A percentile compares a stretch with the other conserved stretches of the same genome.
Evolutionary conservation across 768 basidiomycete species (phyloP).

Genomic region (Amanita jacksonii): DNA sequence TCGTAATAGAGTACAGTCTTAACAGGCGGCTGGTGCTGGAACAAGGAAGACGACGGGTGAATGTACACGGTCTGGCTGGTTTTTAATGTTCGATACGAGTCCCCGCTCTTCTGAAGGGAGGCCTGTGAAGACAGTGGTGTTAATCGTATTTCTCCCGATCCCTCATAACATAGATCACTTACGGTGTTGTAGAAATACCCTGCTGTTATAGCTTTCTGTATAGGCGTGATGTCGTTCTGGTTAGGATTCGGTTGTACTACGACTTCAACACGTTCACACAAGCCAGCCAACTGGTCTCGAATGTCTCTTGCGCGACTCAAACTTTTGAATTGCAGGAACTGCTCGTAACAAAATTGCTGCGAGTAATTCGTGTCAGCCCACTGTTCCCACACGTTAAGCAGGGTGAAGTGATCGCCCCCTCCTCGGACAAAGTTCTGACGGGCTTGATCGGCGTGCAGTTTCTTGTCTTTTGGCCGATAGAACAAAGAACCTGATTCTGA

Average conservation of each 20-base stretch:
- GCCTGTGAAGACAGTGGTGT: constrained; percentile 37
- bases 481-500: constrained; percentile 92
- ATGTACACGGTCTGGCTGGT: constrained; percentile 95
- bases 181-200: constrained; percentile 97
- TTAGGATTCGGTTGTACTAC: constrained; percentile 84
- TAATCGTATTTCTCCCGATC: too few species aligned
- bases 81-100: constrained; percentile 94
- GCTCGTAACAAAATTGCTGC: constrained; percentile 94
- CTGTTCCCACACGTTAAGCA: constrained; percentile 97
- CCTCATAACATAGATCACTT: constrained; percentile 17
- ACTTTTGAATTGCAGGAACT: constrained; percentile 92
- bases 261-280: constrained; percentile 97
- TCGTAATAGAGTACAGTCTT: constrained; percentile 92
- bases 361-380: constrained; percentile 98
- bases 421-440: constrained; percentile 93
- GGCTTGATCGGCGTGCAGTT: constrained; percentile 94
- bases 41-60: constrained; percentile 91
- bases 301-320: constrained; percentile 92
- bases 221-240: constrained; percentile 81
- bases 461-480: constrained; percentile 98
- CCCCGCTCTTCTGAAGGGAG: constrained; percentile 89
- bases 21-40: constrained; percentile 92
- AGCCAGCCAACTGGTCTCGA: constrained; percentile 85
- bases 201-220: constrained; percentile 92
- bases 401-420: constrained; percentile 96